Percentiles rank a stretch among this genome's conserved stretches.
These are phyloP conservation scores for Hortiboletus campestris DNA, from an alignment of 768 basidiomycete genomes.

Conservation along the genomic window DNA sequence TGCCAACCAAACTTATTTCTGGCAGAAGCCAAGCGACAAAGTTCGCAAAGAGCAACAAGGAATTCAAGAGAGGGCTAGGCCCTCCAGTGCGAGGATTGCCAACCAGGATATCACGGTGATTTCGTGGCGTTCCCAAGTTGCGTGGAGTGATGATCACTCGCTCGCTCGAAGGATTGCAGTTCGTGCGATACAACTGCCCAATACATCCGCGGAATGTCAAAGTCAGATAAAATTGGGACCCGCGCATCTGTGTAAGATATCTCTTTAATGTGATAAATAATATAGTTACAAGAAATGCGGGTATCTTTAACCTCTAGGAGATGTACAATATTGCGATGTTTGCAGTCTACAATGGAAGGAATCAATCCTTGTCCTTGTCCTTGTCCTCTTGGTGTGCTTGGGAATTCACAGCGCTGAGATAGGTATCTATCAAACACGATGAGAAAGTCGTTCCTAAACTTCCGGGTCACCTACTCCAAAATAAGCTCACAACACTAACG, in stretches of 20 bases:
- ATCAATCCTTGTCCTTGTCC: constrained; percentile 4
- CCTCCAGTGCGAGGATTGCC: not conserved
- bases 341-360: not conserved
- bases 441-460: constrained; percentile 1
- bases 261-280: not conserved
- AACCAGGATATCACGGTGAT: not conserved
- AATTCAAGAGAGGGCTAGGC: too few species aligned
- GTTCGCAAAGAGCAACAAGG: not conserved
- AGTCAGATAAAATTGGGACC: not conserved
- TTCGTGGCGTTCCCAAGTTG: not conserved
- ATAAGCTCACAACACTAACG: constrained; percentile 73
- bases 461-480: constrained; percentile 64
- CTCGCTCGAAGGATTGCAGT: not conserved
- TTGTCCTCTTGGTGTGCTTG: constrained; percentile 5
- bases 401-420: constrained; percentile 59
- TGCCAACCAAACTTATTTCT: not conserved
- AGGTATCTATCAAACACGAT: constrained; percentile 46
- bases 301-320: constrained; percentile 8
- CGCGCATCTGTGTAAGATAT: not conserved
- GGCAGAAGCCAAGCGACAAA: not conserved
- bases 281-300: constrained; percentile 11
- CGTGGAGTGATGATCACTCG: not conserved
- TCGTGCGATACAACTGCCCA: not conserved
- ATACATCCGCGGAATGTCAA: not conserved
- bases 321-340: constrained; percentile 2